These are phyloP conservation scores for Neopestalotiopsis sp. DNA, from an alignment of 2,329 filamentous ascomycete genomes.

Conservation along the genomic window DNA sequence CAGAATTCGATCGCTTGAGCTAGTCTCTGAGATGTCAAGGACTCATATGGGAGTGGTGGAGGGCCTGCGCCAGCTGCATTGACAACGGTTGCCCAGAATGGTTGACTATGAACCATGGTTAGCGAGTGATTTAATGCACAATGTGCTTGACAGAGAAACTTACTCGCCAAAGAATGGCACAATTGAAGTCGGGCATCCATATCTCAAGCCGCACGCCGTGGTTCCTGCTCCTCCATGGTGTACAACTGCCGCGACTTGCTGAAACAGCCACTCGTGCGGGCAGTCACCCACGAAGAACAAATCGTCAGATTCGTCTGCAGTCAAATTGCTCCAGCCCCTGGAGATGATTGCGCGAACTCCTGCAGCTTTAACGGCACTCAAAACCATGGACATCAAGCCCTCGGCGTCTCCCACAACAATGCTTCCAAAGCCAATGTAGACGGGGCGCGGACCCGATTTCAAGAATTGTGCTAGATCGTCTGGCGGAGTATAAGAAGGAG, in stretches of 20 bases:
- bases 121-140: no score
- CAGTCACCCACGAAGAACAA: constrained; percentile 61
- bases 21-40: constrained; percentile 37
- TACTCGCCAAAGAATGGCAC: constrained; percentile 70
- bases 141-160: no score
- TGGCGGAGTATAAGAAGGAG: constrained; percentile 68
- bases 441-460: constrained; percentile 69
- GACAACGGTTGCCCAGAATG: constrained; percentile 48
- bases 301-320: constrained; percentile 54
- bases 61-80: constrained; percentile 44
- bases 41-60: constrained; percentile 38
- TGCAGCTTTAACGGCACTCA: constrained; percentile 60
- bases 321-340: constrained; percentile 69
- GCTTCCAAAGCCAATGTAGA: constrained; percentile 75
- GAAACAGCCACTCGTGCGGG: constrained; percentile 71
- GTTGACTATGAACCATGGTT: constrained; percentile 31
- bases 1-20: constrained; percentile 39
- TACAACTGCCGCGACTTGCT: constrained; percentile 61
- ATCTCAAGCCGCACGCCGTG: constrained; percentile 65
- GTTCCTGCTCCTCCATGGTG: constrained; percentile 71
- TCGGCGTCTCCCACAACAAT: constrained; percentile 58
- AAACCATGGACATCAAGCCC: constrained; percentile 60
- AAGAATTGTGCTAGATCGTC: constrained; percentile 71
- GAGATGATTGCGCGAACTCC: constrained; percentile 66
- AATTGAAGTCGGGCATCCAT: constrained; percentile 65